These are phyloP conservation scores for Arxiozyma telluris DNA, from an alignment of 1,139 yeast species.

Conservation along the genomic window DNA sequence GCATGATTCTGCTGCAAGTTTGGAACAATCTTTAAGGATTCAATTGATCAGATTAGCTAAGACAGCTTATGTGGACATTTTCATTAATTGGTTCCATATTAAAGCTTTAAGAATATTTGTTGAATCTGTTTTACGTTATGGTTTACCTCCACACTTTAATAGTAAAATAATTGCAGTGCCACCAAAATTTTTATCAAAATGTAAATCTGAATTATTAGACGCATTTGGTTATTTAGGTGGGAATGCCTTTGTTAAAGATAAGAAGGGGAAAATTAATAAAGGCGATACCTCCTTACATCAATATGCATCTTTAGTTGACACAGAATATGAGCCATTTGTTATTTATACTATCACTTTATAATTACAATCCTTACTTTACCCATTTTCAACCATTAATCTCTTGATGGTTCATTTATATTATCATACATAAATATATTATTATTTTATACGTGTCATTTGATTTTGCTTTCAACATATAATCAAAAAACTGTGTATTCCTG, in stretches of 20 bases:
- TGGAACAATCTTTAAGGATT: constrained; percentile 64
- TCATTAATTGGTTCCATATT: constrained; percentile 82
- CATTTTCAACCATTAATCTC: not conserved
- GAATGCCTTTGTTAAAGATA: constrained; percentile 61
- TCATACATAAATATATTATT: not conserved
- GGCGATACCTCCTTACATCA: constrained; percentile 62
- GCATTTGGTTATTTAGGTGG: constrained; percentile 90
- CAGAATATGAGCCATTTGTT: constrained; percentile 94
- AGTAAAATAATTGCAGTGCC: constrained; percentile 39
- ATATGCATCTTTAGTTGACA: constrained; percentile 84
- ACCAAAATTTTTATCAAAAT: constrained; percentile 40
- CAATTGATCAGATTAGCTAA: constrained; percentile 76
- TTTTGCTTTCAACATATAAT: too few relatives aligned
- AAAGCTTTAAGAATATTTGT: constrained; percentile 56
- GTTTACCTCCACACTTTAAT: constrained; percentile 87
- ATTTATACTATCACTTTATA: constrained; percentile 46
- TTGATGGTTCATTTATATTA: not conserved
- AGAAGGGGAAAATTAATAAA: constrained; percentile 50
- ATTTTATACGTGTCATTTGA: too few relatives aligned
- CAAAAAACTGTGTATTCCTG: not conserved
- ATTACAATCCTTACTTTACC: not conserved
- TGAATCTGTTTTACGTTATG: constrained; percentile 80
- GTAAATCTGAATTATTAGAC: constrained; percentile 57
- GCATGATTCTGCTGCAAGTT: constrained; percentile 61
- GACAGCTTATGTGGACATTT: constrained; percentile 80